Conservation (phyloP, 257 asterid species). For the Ocimum tenuiflorum region DNA sequence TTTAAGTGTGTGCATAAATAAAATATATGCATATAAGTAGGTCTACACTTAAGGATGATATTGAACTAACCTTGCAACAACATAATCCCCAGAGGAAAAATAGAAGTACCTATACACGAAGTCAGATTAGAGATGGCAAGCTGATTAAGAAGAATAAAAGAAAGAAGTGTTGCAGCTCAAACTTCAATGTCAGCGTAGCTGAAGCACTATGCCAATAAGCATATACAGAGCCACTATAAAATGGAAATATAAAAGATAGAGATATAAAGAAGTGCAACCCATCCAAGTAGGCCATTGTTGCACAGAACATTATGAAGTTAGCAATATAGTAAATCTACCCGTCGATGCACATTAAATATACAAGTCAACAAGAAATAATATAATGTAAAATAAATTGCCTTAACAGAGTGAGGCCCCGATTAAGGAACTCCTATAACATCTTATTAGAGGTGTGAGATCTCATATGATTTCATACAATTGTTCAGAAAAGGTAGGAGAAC, state of each 20-base stretch:
- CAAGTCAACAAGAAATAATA: background rate
- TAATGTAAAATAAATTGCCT: background rate
- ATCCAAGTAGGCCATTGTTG: background rate
- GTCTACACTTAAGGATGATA: background rate
- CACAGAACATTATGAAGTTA: background rate
- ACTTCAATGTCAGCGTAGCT: no score
- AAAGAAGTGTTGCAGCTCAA: background rate
- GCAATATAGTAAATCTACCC: background rate
- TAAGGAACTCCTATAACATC: background rate
- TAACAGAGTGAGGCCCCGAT: background rate
- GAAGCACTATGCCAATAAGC: background rate
- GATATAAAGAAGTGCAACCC: background rate
- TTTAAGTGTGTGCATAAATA: background rate
- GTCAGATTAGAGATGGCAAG: constrained; percentile 19
- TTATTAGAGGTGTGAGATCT: background rate
- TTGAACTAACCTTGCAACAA: constrained; percentile 83
- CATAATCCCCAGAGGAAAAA: constrained; percentile 71
- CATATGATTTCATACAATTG: background rate
- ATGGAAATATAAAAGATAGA: background rate
- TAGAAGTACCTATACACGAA: constrained; percentile 62
- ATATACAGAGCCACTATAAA: background rate
- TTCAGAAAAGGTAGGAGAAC: background rate
- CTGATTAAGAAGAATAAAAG: background rate
- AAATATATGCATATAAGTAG: background rate
- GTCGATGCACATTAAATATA: background rate